These are phyloP conservation scores for Talaromyces verruculosus DNA, from an alignment of 2,329 filamentous ascomycete species.

Conservation along the genomic window DNA sequence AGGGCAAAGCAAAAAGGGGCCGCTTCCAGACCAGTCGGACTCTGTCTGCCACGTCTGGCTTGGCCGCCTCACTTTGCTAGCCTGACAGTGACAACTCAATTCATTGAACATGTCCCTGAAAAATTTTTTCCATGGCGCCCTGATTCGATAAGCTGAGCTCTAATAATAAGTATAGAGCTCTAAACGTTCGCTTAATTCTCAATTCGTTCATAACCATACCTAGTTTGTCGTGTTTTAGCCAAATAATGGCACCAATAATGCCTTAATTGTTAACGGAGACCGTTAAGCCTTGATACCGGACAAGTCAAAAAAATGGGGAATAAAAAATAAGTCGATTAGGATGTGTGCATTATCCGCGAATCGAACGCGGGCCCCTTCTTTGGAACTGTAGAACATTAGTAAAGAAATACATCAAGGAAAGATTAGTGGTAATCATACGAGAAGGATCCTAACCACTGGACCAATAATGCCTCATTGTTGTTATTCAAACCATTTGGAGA, in stretches of 20 bases:
- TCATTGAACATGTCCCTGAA: neutral
- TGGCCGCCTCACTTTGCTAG: constrained; percentile 16
- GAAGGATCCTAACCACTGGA: constrained; percentile 5
- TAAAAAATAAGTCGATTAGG: too few relatives aligned
- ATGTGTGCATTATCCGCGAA: neutral
- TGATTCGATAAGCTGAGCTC: neutral
- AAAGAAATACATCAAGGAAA: neutral
- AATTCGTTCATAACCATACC: too few relatives aligned
- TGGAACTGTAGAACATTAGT: neutral
- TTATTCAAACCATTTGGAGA: too few relatives aligned
- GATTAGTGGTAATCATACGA: neutral
- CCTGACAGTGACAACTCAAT: neutral
- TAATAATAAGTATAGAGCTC: too few relatives aligned
- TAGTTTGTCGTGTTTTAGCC: too few relatives aligned
- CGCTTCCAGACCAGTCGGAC: constrained; percentile 12
- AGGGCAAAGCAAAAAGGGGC: constrained; percentile 1
- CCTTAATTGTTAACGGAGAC: too few relatives aligned
- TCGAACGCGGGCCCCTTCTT: constrained; percentile 4
- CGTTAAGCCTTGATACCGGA: too few relatives aligned
- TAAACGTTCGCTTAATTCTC: too few relatives aligned
- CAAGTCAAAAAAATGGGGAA: too few relatives aligned
- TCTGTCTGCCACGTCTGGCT: constrained; percentile 10
- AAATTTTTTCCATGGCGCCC: neutral
- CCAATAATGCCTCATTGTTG: neutral
- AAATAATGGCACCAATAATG: too few relatives aligned